These are phyloP conservation scores for Russula sp. DNA, from an alignment of 768 basidiomycete species.

Conservation along the genomic window DNA sequence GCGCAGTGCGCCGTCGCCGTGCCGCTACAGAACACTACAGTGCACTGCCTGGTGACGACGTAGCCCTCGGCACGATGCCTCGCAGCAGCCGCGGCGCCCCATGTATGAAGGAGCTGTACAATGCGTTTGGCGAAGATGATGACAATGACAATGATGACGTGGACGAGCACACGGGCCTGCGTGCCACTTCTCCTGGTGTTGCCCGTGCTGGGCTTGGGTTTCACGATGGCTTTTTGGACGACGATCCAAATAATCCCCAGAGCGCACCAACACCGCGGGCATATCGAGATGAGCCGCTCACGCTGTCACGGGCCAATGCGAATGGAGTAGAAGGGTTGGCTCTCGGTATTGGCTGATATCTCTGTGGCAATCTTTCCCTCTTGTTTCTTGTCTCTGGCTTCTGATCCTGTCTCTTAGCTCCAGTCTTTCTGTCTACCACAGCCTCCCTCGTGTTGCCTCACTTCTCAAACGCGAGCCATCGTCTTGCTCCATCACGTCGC, in stretches of 20 bases:
- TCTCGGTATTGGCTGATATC: too few species aligned
- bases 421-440: too few species aligned
- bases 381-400: too few species aligned
- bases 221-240: slow-evolving; percentile 79
- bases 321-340: too few species aligned
- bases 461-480: too few species aligned
- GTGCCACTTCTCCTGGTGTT: slow-evolving; percentile 32
- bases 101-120: slow-evolving; percentile 82
- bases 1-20: slow-evolving; percentile 39
- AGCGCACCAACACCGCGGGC: slow-evolving; percentile 21
- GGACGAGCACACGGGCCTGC: slow-evolving; percentile 64
- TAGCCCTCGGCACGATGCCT: slow-evolving; percentile 70
- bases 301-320: too few species aligned
- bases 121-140: slow-evolving; percentile 90
- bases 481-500: too few species aligned
- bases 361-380: too few species aligned
- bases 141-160: slow-evolving; percentile 64
- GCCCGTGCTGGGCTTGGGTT: slow-evolving; percentile 35
- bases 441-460: too few species aligned
- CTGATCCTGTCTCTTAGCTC: too few species aligned
- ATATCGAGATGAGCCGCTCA: slow-evolving; percentile 57
- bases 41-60: slow-evolving; percentile 56
- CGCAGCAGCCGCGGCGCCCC: slow-evolving; percentile 27
- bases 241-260: slow-evolving; percentile 40
- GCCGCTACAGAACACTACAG: slow-evolving; percentile 42